Evolutionary conservation across 495 filamentous ascomycete species (phyloP).

Genomic region (Podospora didyma): DNA sequence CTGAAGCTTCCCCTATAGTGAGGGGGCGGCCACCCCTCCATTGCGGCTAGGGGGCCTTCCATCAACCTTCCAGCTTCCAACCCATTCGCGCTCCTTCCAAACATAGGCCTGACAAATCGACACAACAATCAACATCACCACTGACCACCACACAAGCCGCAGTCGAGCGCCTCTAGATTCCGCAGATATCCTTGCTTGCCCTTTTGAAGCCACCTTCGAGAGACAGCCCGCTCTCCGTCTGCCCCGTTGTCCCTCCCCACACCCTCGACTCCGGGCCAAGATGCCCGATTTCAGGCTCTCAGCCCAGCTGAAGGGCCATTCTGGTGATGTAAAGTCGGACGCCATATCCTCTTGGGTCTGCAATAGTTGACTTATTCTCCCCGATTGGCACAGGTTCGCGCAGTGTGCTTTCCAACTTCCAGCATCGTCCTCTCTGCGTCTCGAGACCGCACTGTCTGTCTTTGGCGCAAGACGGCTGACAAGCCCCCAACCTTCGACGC

Average conservation of each 20-base stretch:
- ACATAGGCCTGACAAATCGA: conserved; percentile 14
- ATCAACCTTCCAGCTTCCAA: conserved; percentile 16
- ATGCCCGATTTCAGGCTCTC: conserved; percentile 73
- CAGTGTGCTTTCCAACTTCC: conserved; percentile 72
- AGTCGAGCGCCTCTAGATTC: too few relatives aligned
- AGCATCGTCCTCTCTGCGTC: conserved; percentile 78
- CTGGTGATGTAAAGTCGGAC: conserved; percentile 70
- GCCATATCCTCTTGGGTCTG: conserved; percentile 9
- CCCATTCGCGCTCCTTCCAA: conserved; percentile 13
- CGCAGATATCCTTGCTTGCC: background rate
- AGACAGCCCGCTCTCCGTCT: background rate
- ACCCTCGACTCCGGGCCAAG: background rate
- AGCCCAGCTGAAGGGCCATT: conserved; percentile 72
- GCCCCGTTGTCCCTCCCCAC: background rate
- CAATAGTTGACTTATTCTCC: background rate
- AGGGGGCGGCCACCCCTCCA: background rate
- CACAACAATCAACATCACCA: background rate
- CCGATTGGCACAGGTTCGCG: conserved; percentile 72
- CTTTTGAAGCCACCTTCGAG: background rate
- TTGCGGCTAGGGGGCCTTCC: background rate
- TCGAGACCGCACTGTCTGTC: conserved; percentile 82
- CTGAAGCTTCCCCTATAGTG: background rate
- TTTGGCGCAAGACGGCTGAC: conserved; percentile 64
- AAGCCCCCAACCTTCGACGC: conserved; percentile 70
- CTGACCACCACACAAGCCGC: too few relatives aligned